These are phyloP conservation scores for Durotheca rogersii DNA, from an alignment of 495 filamentous ascomycete species.

Conservation along the genomic window DNA sequence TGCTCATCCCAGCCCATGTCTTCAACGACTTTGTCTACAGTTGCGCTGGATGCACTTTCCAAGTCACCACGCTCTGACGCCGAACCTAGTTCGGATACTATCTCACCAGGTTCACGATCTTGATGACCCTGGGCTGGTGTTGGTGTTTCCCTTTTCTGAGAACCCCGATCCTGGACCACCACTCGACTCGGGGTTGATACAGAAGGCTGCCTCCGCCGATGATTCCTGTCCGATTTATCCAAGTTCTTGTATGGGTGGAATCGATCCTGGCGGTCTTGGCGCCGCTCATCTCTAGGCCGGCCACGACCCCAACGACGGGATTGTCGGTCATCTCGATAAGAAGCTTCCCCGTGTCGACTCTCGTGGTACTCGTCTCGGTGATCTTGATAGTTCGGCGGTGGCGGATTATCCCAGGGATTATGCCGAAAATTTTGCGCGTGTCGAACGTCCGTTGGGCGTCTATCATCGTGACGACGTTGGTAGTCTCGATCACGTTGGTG, in stretches of 20 bases:
- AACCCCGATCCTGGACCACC: conserved; percentile 3
- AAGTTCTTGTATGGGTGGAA: conserved; percentile 25
- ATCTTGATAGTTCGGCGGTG: conserved; percentile 6
- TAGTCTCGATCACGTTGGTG: conserved; percentile 19
- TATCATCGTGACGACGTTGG: conserved; percentile 23
- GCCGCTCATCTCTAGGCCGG: conserved; percentile 17
- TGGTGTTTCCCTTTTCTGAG: conserved; percentile 9
- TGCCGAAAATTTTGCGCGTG: conserved; percentile 20
- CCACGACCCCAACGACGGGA: conserved; percentile 19
- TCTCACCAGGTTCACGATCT: conserved; percentile 30
- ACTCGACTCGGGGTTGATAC: conserved; percentile 6
- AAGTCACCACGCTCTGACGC: conserved; percentile 15
- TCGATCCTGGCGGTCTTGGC: conserved; percentile 24
- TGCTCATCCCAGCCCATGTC: conserved; percentile 44
- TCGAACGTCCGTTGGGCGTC: conserved; percentile 17
- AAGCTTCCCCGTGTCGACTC: conserved; percentile 11
- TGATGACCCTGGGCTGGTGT: conserved; percentile 11
- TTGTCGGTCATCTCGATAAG: conserved; percentile 21
- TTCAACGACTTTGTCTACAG: conserved; percentile 34
- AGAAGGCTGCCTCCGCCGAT: conserved; percentile 14
- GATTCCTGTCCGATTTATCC: conserved; percentile 25
- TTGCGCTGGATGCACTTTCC: background rate
- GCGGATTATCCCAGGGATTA: conserved; percentile 13
- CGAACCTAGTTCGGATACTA: conserved; percentile 23
- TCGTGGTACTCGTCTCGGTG: conserved; percentile 21